Percentiles rank a stretch among this genome's conserved stretches.
Conservation (phyloP, 2,329 filamentous ascomycete genomes). For the Cucurbitaria berberidis region DNA sequence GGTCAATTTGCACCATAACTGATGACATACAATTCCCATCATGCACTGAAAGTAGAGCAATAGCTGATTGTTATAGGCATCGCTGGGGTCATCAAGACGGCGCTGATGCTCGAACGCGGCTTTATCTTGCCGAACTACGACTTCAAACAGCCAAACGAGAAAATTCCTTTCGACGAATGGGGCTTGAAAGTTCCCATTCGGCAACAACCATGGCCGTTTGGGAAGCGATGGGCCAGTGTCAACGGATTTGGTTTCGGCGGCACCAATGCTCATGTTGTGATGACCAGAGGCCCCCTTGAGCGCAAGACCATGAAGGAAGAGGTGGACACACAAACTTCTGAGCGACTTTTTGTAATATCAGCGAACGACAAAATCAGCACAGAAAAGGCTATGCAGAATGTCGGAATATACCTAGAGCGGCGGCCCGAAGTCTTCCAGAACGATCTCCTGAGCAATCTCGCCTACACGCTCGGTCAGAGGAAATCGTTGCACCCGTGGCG, state of each 20-base stretch:
- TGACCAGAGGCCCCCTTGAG: slow-evolving; percentile 26
- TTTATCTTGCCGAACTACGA: slow-evolving; percentile 48
- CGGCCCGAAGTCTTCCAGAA: slow-evolving; percentile 34
- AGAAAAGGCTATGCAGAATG: slow-evolving; percentile 26
- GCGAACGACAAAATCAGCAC: slow-evolving; percentile 25
- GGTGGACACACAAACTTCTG: slow-evolving; percentile 19
- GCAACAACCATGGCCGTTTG: slow-evolving; percentile 27
- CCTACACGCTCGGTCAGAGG: slow-evolving; percentile 33
- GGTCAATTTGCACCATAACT: no score
- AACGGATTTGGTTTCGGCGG: slow-evolving; percentile 57
- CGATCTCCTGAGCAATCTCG: slow-evolving; percentile 32
- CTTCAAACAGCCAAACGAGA: slow-evolving; percentile 44
- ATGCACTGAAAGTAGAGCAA: background rate
- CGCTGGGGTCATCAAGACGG: slow-evolving; percentile 44
- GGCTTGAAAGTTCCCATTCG: slow-evolving; percentile 25
- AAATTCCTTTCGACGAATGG: slow-evolving; percentile 33
- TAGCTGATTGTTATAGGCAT: background rate
- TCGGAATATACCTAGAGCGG: slow-evolving; percentile 34
- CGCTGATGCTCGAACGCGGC: slow-evolving; percentile 50
- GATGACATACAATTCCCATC: no score
- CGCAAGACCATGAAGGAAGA: slow-evolving; percentile 32
- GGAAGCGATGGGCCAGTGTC: slow-evolving; percentile 50
- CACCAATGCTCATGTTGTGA: slow-evolving; percentile 43
- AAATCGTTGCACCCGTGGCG: slow-evolving; percentile 31
- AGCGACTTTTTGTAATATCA: slow-evolving; percentile 28